Percentiles rank a stretch among this genome's conserved stretches.
These are phyloP conservation scores for Raffaelea albimanens DNA, from an alignment of 2,329 filamentous ascomycete genomes.

Conservation along the genomic window DNA sequence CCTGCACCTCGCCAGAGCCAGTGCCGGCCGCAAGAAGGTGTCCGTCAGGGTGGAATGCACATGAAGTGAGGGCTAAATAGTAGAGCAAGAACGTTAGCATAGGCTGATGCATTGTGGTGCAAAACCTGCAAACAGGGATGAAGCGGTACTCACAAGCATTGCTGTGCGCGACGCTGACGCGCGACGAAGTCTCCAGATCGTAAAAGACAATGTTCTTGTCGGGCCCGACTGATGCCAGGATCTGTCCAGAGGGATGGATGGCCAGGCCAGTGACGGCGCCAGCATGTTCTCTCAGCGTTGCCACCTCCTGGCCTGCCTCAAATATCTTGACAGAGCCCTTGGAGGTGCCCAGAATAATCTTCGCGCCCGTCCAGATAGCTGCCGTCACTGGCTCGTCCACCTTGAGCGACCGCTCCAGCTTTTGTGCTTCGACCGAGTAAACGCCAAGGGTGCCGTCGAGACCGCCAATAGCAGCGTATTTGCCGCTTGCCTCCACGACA, in stretches of 20 bases:
- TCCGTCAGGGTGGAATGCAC: constrained; percentile 92
- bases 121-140: no score
- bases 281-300: constrained; percentile 70
- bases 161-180: constrained; percentile 69
- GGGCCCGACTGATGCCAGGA: constrained; percentile 77
- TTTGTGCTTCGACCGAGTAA: constrained; percentile 62
- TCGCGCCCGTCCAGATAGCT: constrained; percentile 54
- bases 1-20: constrained; percentile 69
- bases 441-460: constrained; percentile 64
- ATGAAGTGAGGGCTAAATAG: constrained; percentile 58
- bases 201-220: constrained; percentile 94
- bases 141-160: constrained; percentile 57
- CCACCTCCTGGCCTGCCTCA: constrained; percentile 58
- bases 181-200: constrained; percentile 58
- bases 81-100: not conserved
- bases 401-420: constrained; percentile 57
- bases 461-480: constrained; percentile 63
- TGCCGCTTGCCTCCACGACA: constrained; percentile 38
- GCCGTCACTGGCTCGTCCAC: constrained; percentile 60
- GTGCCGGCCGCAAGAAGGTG: constrained; percentile 83
- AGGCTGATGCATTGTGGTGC: not conserved
- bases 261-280: constrained; percentile 70
- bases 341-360: constrained; percentile 62
- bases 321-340: constrained; percentile 75
- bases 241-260: constrained; percentile 70